phyloP scores from a whole-genome alignment of 1,284 basidiomycete genomes.

The Golubevia sp. region DNA sequence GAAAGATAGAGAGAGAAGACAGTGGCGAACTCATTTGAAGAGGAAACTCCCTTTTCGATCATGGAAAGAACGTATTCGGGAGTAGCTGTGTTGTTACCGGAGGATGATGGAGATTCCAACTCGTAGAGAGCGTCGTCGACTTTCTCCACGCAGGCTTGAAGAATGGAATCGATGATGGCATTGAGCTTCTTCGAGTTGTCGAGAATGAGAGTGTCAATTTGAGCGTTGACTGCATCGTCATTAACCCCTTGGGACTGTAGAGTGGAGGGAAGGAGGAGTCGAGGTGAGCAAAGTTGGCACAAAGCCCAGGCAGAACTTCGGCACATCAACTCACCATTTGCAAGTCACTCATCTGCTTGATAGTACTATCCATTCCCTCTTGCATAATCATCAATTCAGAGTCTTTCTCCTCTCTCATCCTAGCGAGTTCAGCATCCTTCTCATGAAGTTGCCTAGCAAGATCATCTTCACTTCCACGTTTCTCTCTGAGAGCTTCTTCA shows the following conservation, averaged over 20 bases:
- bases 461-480: constrained; percentile 70
- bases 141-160: constrained; percentile 94
- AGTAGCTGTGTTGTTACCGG: constrained; percentile 92
- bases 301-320: not conserved
- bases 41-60: constrained; percentile 94
- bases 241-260: constrained; percentile 77
- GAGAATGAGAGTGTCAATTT: constrained; percentile 94
- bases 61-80: constrained; percentile 97
- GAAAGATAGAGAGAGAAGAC: constrained; percentile 89
- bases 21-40: constrained; percentile 92
- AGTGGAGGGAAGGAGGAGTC: constrained; percentile 16
- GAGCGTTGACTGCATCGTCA: constrained; percentile 87
- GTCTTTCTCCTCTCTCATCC: constrained; percentile 90
- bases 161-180: constrained; percentile 96
- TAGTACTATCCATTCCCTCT: constrained; percentile 92
- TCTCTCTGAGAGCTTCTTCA: constrained; percentile 86
- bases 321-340: constrained; percentile 70
- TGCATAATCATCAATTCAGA: constrained; percentile 94
- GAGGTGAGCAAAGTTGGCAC: not conserved
- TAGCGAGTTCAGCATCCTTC: constrained; percentile 76
- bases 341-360: constrained; percentile 84
- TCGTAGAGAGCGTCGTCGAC: constrained; percentile 97
- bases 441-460: constrained; percentile 78
- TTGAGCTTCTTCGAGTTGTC: constrained; percentile 98
- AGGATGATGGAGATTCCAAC: constrained; percentile 89